Evolutionary conservation across 148 eudicot genomes (phyloP).

Genomic region (Chenopodium suecicum): DNA sequence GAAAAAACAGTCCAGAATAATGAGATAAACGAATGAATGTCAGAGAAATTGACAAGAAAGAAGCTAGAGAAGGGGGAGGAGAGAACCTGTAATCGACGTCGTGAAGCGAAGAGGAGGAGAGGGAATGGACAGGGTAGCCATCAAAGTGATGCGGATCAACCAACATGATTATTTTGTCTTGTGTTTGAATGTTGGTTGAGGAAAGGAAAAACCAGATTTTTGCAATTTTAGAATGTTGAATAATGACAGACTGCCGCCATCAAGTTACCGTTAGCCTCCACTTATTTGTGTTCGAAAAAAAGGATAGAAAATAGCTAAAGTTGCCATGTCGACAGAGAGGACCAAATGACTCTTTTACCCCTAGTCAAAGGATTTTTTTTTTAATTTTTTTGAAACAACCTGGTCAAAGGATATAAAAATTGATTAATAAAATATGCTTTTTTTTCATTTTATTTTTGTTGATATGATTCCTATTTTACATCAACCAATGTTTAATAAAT

Average conservation of each 20-base stretch:
- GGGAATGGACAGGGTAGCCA: constrained; percentile 14
- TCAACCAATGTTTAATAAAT: no score
- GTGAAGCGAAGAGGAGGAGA: constrained; percentile 31
- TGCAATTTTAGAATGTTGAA: constrained; percentile 18
- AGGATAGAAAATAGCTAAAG: not conserved
- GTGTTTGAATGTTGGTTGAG: not conserved
- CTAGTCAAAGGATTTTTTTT: no score
- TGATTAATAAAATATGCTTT: no score
- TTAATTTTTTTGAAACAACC: not conserved
- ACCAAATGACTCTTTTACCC: constrained; percentile 11
- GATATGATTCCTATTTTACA: no score
- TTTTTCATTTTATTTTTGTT: no score
- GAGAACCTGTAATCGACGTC: constrained; percentile 37
- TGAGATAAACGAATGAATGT: not conserved
- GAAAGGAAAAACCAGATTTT: constrained; percentile 4
- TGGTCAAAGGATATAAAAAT: no score
- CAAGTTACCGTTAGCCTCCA: constrained; percentile 26
- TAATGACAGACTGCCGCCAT: constrained; percentile 2
- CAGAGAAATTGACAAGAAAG: not conserved
- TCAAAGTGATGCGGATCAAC: constrained; percentile 13
- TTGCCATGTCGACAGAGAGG: constrained; percentile 14
- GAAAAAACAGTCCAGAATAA: not conserved
- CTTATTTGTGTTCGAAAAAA: not conserved
- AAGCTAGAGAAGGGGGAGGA: not conserved
- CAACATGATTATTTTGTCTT: constrained; percentile 19